phyloP scores from a whole-genome alignment of 805 yeast genomes.

The Allodekkera sacchari region DNA sequence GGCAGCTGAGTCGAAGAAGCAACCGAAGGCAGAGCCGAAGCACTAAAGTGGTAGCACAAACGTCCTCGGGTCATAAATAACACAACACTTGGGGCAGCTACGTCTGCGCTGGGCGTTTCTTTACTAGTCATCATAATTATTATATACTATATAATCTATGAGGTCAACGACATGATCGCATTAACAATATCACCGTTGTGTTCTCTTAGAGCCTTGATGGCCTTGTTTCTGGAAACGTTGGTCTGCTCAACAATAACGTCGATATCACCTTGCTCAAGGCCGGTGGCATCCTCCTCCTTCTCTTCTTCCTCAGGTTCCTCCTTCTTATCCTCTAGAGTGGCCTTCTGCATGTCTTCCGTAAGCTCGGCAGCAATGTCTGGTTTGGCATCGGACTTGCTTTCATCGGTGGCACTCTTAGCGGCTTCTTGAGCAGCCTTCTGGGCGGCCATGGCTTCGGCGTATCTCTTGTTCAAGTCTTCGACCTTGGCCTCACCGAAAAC shows the following conservation, averaged over 20 bases:
- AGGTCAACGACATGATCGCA: constrained; percentile 75
- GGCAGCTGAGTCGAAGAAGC: no score
- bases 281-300: constrained; percentile 76
- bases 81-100: no score
- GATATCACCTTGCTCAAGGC: constrained; percentile 74
- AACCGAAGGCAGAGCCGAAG: no score
- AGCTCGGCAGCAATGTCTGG: constrained; percentile 48
- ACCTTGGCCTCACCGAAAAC: constrained; percentile 98
- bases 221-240: constrained; percentile 80
- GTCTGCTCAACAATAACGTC: constrained; percentile 88
- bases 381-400: constrained; percentile 34
- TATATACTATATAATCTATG: no score
- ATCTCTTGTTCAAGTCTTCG: constrained; percentile 85
- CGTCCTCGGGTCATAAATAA: no score
- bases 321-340: constrained; percentile 37
- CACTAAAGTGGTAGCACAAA: no score
- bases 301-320: constrained; percentile 30
- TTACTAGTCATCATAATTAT: constrained; percentile 5
- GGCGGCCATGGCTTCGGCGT: constrained; percentile 76
- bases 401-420: constrained; percentile 29
- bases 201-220: constrained; percentile 80
- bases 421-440: constrained; percentile 52
- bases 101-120: no score
- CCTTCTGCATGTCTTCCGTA: constrained; percentile 72
- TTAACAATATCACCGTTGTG: constrained; percentile 93